Evolutionary conservation across 371 early-diverging fungal genomes (phyloP).

Genomic region (Circinella umbellata): DNA sequence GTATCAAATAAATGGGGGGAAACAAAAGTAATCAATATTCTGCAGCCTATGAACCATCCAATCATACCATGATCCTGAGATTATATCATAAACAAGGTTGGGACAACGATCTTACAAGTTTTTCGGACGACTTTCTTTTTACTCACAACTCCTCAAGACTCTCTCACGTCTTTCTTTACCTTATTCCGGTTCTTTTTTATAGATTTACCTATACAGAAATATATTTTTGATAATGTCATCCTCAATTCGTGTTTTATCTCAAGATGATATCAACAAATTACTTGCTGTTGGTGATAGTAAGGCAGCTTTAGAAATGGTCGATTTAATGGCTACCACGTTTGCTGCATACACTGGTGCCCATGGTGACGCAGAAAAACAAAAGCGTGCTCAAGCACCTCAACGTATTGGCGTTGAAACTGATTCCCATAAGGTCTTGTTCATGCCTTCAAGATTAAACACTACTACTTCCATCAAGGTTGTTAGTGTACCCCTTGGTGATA

Average conservation of each 20-base stretch:
- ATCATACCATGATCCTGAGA: background rate
- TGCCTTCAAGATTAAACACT: slow-evolving; percentile 61
- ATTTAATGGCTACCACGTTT: slow-evolving; percentile 46
- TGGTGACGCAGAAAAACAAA: slow-evolving; percentile 21
- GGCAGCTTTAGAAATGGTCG: slow-evolving; percentile 34
- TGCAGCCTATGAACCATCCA: background rate
- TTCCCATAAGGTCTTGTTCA: slow-evolving; percentile 54
- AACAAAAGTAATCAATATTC: too few species aligned
- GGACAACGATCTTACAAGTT: background rate
- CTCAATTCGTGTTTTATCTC: slow-evolving; percentile 39
- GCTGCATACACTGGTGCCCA: slow-evolving; percentile 33
- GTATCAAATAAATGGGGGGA: too few species aligned
- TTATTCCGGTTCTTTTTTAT: background rate
- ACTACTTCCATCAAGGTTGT: slow-evolving; percentile 65
- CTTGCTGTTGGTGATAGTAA: slow-evolving; percentile 27
- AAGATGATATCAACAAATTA: slow-evolving; percentile 28
- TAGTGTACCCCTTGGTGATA: slow-evolving; percentile 53
- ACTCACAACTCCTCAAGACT: too few species aligned
- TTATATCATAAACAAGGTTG: slow-evolving; percentile 10
- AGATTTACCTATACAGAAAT: too few species aligned
- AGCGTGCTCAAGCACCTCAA: slow-evolving; percentile 57
- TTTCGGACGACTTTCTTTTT: background rate
- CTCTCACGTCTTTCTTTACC: background rate
- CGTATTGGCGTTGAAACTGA: slow-evolving; percentile 48
- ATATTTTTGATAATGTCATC: slow-evolving; percentile 3